Base-by-base conservation (phyloP, 2,329 filamentous ascomycete species). In the Fusarium concolor region DNA sequence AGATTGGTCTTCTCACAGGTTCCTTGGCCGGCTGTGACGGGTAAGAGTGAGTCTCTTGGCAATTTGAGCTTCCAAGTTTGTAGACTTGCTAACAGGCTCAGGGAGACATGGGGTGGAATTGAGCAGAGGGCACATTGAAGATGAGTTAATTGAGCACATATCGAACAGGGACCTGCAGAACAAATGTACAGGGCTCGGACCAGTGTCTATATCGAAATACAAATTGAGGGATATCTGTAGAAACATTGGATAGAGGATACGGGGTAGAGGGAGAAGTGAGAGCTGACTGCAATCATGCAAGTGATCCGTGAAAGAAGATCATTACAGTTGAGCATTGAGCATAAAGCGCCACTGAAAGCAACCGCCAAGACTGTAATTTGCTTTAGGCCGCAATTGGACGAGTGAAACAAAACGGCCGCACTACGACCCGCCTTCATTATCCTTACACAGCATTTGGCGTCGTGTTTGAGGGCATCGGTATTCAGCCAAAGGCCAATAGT, bases 391-490 rank as follows among this genome's bases (percentile, higher is more conserved):
- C 28, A 70, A 71, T 45, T 47, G 62, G 65, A 58, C 46, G 57
- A 57, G 57, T 67, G 69, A 73, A 73, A 73, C 71, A 56, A 73
- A 73, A 72, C 70, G 70, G 68, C 47, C 61, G 62, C 65, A 63
- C 53, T 62, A 49, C 44, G 50, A 62, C 56, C 52, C 62, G 63
- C 63, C 61, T 50, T 53, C 58, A 49, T 49, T 44, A 50, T 65
- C 58, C 54, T 46, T 55, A 31, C 46, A 50, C 57, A 57, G 45
- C 26, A 46, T 55, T 38, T 67, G 54, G 44, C 47, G 45, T 53
- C 47, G 29, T 52, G 42, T 53, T 37, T 52, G 37, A 47, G 20
- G 53, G 20, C 35, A 53, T 42, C 28, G 22, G n/a, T 39, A 42
- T 20, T 33, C 61, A 20, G 39, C 28, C 12, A 43, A 15, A 52